Evolutionary conservation across 73 alveolate genomes (phyloP), one percentile per base, ranked within the genome.

Genomic region (Halteria grandinella): DNA sequence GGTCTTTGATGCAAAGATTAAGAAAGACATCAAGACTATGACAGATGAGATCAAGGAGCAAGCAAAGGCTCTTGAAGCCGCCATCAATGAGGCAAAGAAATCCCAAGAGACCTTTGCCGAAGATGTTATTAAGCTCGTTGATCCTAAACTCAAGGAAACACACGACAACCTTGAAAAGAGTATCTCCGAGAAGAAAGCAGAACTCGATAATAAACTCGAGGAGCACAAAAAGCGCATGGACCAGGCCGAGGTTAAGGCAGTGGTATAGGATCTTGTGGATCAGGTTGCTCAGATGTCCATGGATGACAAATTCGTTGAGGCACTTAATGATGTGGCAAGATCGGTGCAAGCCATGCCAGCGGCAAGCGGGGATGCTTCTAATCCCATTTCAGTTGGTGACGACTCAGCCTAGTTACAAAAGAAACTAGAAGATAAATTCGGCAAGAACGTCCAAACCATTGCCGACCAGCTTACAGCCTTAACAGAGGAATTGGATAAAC

Each of bases 241-340:
- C 28, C 55, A 66, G 3, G 1, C 43, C 24, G 80, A 66, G 23
- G 52, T 66, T n/a, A 4, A 3, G n/a, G 11, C 20, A 14, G 12
- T 47, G 23, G 47, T 66, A 66, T n/a, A 14, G 1, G 80, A 66
- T 10, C 29, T 66, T 52, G 47, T 66, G 8, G 47, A 66, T 66
- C 43, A 66, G 31, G 80, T 66, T 32, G 69, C 69, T 20, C 28
- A 66, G n/a, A 53, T 45, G 4, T 39, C 21, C 20, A 43, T 72
- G 5, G 91, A 82, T 2, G 86, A 57, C 15, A 82, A 82, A 49
- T 71, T 52, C 55, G 83, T 55, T 27, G 75, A 69, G 40, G 85
- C 74, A 1, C 75, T 59, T 10, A 17, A 52, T 12, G 85, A 80
- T 17, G 73, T 72, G 10, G 86, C 82, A 1, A 60, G 53, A 5